Base-by-base conservation (phyloP, 2,329 filamentous ascomycete species). In the Colletotrichum lini region DNA sequence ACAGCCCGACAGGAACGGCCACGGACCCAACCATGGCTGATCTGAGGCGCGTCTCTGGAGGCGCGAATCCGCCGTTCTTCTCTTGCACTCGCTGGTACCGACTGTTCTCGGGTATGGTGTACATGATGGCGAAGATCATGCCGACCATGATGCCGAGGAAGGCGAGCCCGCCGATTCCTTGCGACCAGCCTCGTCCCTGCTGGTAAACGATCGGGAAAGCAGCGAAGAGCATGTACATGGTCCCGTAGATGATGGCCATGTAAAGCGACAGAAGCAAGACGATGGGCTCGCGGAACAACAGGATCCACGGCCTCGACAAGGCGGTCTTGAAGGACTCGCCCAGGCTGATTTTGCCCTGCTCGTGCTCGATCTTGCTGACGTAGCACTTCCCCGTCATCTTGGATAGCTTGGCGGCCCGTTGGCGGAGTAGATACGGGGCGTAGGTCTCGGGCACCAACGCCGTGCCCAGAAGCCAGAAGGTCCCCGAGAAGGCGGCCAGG, bases 261-360 rank as follows among this genome's bases (percentile, higher is more conserved):
- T 93, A 94, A 23, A 93, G 82, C 35, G 87, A 89, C 2, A 91
- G 82, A 4, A 93, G 81, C 13, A 91, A 78, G 26, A 94, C 91
- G 75, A 94, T 94, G 1, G 92, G 92, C 77, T 94, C 92, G 58
- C 83, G 82, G 83, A 93, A 91, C 10, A 94, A 85, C 62, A 94
- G 84, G 53, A 91, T 83, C 90, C 91, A 92, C 0, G 92, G 92
- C 2, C 92, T 86, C 62, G 15, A 85, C 84, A 62, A 80, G 0
- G 74, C 74, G 3, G 13, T 65, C 54, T 62, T 73, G 3, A 90
- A 73, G 81, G 89, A 87, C 30, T 87, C 89, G 7, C 88, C 18
- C 9, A 75, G 18, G 0, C 68, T 72, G 5, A 56, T 67, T 21
- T 59, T 66, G 9, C 64, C 54, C 86, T 84, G 73, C 89, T 86